These are phyloP conservation scores for Botrytis cinerea DNA, from an alignment of 2,329 filamentous ascomycete genomes.

Conservation along the genomic window DNA sequence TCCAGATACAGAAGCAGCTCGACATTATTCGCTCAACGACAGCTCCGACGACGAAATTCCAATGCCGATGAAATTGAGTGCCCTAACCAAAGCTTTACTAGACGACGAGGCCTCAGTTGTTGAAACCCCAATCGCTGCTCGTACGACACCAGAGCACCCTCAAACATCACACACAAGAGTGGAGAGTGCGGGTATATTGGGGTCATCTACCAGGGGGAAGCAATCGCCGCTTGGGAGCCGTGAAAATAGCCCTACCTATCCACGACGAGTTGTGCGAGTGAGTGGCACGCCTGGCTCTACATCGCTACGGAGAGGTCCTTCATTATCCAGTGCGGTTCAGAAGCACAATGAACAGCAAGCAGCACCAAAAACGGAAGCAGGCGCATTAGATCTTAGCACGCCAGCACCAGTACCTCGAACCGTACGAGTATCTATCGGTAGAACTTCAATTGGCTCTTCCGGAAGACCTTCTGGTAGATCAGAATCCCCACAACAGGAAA, in stretches of 20 bases:
- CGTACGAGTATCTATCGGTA: conserved; percentile 37
- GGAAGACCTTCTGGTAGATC: conserved; percentile 34
- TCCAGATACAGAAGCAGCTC: conserved; percentile 40
- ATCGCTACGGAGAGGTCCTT: conserved; percentile 36
- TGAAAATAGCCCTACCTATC: conserved; percentile 37
- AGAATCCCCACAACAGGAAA: conserved; percentile 33
- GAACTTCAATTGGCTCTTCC: conserved; percentile 38
- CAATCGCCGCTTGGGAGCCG: conserved; percentile 27
- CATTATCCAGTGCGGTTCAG: conserved; percentile 37
- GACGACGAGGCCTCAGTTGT: conserved; percentile 53
- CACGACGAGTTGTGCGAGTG: conserved; percentile 39
- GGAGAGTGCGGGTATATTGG: conserved; percentile 25
- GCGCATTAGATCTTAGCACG: conserved; percentile 40
- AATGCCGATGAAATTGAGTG: conserved; percentile 86
- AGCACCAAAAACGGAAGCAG: conserved; percentile 32
- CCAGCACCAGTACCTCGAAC: conserved; percentile 39
- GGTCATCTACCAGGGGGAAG: conserved; percentile 19
- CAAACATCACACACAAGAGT: conserved; percentile 30
- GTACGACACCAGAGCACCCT: conserved; percentile 30
- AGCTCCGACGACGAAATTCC: conserved; percentile 95
- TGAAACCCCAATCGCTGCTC: conserved; percentile 30
- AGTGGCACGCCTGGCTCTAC: conserved; percentile 40
- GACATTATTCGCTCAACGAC: conserved; percentile 64
- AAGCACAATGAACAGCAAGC: conserved; percentile 32
- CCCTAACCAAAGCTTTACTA: conserved; percentile 83